Evolutionary conservation across 805 yeast genomes (phyloP), one percentile per base, ranked within the genome.

Genomic region (Kluyveromyces lactis): DNA sequence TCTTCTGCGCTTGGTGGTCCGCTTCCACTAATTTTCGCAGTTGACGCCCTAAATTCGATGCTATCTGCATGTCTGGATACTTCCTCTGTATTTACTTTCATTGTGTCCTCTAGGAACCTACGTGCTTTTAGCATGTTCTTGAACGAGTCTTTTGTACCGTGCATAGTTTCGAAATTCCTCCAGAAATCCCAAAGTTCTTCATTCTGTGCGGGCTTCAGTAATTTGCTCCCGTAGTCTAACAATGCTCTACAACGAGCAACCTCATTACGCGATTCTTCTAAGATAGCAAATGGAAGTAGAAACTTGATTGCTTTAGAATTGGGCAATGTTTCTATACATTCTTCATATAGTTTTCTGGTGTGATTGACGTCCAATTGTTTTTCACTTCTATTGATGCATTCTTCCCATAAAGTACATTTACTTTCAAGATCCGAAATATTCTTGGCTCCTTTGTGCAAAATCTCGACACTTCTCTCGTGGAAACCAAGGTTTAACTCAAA

Each of bases 41-140:
- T 67, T 68, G 45, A 77, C 68, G 60, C 75, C 71, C 11, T 81
- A 77, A 52, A 72, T 55, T 8, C 72, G 63, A 44, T 58, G 35
- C 53, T 52, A 3, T 58, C 60, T 16, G 44, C 52, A 17, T 38
- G 33, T 36, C 47, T 41, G 15, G 57, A 37, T 24, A 49, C 49
- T 23, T 49, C 48, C 26, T 54, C 59, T 12, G 62, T 52, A 26
- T 58, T 48, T 12, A 55, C 49, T 4, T 44, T 46, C 53, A 63
- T 56, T 21, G 53, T 51, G 13, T 48, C 56, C 29, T 51, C 58
- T 3, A 63, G 49, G 27, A 47, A 46, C 45, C 86, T 68, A 53
- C 78, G 81, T 44, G 66, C 64, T 33, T 79, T 62, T 18, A 86
- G 56, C 89, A 87, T 80, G 16, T 78, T 81, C 49, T 82, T 86